phyloP scores from a whole-genome alignment of 495 filamentous ascomycete genomes.

The Talaromyces thailandensis region DNA sequence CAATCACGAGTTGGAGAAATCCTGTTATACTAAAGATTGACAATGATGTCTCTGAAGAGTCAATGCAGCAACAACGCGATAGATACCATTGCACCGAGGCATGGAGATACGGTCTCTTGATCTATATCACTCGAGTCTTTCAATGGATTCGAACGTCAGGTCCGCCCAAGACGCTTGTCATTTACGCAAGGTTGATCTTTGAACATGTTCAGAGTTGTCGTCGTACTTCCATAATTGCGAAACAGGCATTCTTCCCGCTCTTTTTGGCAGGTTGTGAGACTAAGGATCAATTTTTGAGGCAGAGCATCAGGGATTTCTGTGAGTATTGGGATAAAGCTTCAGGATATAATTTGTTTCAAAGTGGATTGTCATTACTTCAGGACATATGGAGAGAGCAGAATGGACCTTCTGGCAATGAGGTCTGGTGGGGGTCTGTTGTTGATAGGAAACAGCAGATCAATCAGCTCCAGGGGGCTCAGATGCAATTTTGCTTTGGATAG shows the following conservation, averaged over 20 bases:
- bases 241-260: constrained; percentile 18
- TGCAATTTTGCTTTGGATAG: constrained; percentile 3
- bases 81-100: constrained; percentile 21
- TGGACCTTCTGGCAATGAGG: background rate
- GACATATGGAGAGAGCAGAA: constrained; percentile 3
- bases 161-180: background rate
- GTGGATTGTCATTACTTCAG: constrained; percentile 7
- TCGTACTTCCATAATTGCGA: constrained; percentile 14
- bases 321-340: constrained; percentile 12
- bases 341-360: constrained; percentile 19
- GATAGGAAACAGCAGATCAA: constrained; percentile 1
- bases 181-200: constrained; percentile 2
- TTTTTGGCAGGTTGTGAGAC: constrained; percentile 23
- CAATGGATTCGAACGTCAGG: constrained; percentile 12
- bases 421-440: constrained; percentile 10
- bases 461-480: background rate
- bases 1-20: constrained; percentile 9
- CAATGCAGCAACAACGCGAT: constrained; percentile 17
- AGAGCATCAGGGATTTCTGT: constrained; percentile 16
- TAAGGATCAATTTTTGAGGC: constrained; percentile 11
- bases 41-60: constrained; percentile 7
- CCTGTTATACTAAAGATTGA: background rate
- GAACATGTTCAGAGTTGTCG: constrained; percentile 19
- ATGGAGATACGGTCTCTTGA: constrained; percentile 19
- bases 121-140: constrained; percentile 21